Conservation (phyloP, 805 yeast species). For the Ogataea wickerhamii region DNA sequence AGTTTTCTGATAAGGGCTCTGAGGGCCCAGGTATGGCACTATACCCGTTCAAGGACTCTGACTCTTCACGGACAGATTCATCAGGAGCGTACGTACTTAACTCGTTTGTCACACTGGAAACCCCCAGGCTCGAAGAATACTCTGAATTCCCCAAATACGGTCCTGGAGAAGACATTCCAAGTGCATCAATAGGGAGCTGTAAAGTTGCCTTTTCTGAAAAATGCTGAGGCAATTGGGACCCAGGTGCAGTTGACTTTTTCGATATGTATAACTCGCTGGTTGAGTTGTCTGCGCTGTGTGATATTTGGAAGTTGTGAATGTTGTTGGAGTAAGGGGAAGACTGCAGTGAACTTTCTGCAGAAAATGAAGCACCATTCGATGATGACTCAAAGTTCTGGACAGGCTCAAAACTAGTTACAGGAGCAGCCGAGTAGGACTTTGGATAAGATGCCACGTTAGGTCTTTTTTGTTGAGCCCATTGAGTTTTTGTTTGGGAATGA, state of each 20-base stretch:
- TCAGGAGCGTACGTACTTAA: background rate
- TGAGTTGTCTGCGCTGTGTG: background rate
- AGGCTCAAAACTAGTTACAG: background rate
- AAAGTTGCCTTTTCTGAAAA: background rate
- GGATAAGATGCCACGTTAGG: slow-evolving; percentile 13
- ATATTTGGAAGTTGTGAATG: background rate
- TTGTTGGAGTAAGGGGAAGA: background rate
- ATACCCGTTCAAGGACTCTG: too few relatives aligned
- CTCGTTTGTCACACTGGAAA: background rate
- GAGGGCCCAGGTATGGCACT: background rate
- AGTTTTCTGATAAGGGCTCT: slow-evolving; percentile 1
- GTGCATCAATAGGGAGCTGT: background rate
- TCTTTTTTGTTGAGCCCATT: slow-evolving; percentile 6
- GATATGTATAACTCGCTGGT: background rate
- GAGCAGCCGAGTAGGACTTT: slow-evolving; percentile 1
- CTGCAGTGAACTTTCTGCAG: background rate
- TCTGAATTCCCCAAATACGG: slow-evolving; percentile 1
- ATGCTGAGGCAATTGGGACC: background rate
- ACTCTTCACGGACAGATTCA: background rate
- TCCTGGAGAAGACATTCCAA: slow-evolving; percentile 4
- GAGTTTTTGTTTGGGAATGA: slow-evolving; percentile 12
- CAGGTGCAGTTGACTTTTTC: background rate
- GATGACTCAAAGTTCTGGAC: background rate
- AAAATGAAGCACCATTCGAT: background rate
- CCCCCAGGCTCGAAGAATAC: background rate